phyloP scores from a whole-genome alignment of 2,329 filamentous ascomycete species.

The Cercospora janseana region DNA sequence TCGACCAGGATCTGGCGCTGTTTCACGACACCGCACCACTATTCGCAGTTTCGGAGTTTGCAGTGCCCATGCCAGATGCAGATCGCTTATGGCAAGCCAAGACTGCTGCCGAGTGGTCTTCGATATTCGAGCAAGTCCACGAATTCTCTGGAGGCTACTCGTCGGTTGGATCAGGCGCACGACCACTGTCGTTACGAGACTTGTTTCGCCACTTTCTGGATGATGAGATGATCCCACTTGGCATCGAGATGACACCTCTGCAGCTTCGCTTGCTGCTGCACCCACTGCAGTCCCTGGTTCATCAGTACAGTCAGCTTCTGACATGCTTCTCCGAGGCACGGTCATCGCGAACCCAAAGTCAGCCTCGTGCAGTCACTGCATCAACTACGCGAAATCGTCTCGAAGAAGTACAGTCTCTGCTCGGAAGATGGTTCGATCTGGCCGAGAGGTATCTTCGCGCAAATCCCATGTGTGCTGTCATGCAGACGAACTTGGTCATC shows the following conservation, averaged over 20 bases:
- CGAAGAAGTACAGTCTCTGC: constrained; percentile 62
- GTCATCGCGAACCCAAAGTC: constrained; percentile 45
- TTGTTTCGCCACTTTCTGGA: constrained; percentile 67
- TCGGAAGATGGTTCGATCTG: constrained; percentile 68
- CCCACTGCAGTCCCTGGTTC: constrained; percentile 64
- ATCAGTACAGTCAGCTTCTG: constrained; percentile 63
- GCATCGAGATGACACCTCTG: constrained; percentile 53
- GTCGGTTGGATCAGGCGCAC: constrained; percentile 53
- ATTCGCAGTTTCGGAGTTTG: constrained; percentile 64
- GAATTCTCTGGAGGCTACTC: constrained; percentile 55
- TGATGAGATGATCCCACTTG: constrained; percentile 57
- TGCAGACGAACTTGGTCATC: constrained; percentile 64
- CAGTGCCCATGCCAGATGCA: constrained; percentile 61
- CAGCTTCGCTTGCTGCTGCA: constrained; percentile 67
- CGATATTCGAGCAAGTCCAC: constrained; percentile 59
- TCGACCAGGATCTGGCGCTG: constrained; percentile 68
- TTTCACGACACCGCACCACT: constrained; percentile 64
- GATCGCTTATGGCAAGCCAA: constrained; percentile 64
- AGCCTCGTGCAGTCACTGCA: constrained; percentile 53
- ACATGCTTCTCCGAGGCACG: constrained; percentile 62
- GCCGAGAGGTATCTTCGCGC: constrained; percentile 55
- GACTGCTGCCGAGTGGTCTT: constrained; percentile 59
- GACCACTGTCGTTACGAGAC: constrained; percentile 60
- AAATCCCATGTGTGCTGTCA: constrained; percentile 59
- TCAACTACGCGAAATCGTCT: constrained; percentile 60